Conservation (phyloP, 2,329 filamentous ascomycete species). For the Calonectria ilicicola region DNA sequence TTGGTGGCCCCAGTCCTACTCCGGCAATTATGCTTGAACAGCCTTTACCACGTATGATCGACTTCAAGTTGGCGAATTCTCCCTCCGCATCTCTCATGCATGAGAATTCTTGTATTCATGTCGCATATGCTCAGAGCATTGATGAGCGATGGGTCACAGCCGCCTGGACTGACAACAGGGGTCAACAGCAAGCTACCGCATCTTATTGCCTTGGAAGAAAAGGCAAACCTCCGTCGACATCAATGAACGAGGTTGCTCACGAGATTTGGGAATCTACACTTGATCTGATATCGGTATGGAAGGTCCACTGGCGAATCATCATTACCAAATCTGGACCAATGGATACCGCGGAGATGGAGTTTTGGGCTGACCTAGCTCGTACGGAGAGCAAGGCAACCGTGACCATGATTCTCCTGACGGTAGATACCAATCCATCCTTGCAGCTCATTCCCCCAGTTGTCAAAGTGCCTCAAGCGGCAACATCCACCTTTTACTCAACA, state of each 20-base stretch:
- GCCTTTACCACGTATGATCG: conserved; percentile 75
- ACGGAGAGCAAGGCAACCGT: conserved; percentile 63
- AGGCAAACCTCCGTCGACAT: conserved; percentile 61
- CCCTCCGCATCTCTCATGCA: conserved; percentile 80
- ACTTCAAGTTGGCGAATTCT: conserved; percentile 77
- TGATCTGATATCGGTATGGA: conserved; percentile 76
- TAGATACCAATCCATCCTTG: conserved; percentile 74
- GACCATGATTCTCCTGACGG: conserved; percentile 70
- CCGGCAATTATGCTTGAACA: conserved; percentile 81
- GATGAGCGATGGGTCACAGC: conserved; percentile 84
- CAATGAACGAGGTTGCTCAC: conserved; percentile 73
- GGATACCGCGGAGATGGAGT: conserved; percentile 73
- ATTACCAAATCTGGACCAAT: conserved; percentile 79
- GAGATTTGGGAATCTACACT: conserved; percentile 85
- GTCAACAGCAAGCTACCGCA: conserved; percentile 77
- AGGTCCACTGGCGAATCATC: conserved; percentile 82
- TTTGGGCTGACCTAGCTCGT: conserved; percentile 66
- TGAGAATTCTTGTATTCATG: conserved; percentile 84
- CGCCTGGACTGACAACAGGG: conserved; percentile 84
- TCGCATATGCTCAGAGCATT: conserved; percentile 81
- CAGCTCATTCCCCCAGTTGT: conserved; percentile 69
- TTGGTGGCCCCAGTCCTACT: conserved; percentile 68
- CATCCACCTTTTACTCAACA: conserved; percentile 66
- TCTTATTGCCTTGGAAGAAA: conserved; percentile 79
- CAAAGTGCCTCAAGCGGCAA: conserved; percentile 59